Percentiles rank a stretch among this genome's conserved stretches.
Evolutionary conservation across 345 rosid species (phyloP).

Genomic region (Ricinus communis): DNA sequence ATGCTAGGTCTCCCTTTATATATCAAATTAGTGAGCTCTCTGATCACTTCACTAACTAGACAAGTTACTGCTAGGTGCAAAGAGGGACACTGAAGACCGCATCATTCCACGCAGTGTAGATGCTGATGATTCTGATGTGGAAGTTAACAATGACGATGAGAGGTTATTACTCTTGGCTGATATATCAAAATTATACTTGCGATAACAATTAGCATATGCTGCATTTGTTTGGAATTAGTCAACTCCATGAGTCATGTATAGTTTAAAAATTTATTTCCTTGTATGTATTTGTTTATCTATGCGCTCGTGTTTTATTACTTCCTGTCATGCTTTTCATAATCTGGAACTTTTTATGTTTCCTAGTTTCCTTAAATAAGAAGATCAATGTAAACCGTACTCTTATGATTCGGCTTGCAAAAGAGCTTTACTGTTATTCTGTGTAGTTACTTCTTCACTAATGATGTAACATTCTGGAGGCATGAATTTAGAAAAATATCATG

Average conservation of each 20-base stretch:
- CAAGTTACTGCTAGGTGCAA: conserved; percentile 45
- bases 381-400: too few species aligned
- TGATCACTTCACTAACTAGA: conserved; percentile 26
- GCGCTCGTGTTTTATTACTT: neutral
- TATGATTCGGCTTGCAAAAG: neutral
- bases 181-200: neutral
- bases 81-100: conserved; percentile 82
- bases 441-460: too few species aligned
- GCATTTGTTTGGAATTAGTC: neutral
- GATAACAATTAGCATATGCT: neutral
- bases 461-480: neutral
- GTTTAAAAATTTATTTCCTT: neutral
- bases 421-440: neutral
- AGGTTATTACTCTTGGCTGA: conserved; percentile 41
- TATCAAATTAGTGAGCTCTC: conserved; percentile 1
- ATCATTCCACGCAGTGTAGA: conserved; percentile 74
- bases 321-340: too few species aligned
- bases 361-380: too few species aligned
- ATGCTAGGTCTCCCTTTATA: neutral
- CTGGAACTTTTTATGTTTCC: too few species aligned
- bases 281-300: neutral
- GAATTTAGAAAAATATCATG: neutral
- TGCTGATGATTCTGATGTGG: conserved; percentile 98
- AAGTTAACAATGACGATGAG: conserved; percentile 61
- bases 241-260: too few species aligned